Conservation (phyloP, 73 alveolate genomes). For the Tetrahymena borealis region DNA sequence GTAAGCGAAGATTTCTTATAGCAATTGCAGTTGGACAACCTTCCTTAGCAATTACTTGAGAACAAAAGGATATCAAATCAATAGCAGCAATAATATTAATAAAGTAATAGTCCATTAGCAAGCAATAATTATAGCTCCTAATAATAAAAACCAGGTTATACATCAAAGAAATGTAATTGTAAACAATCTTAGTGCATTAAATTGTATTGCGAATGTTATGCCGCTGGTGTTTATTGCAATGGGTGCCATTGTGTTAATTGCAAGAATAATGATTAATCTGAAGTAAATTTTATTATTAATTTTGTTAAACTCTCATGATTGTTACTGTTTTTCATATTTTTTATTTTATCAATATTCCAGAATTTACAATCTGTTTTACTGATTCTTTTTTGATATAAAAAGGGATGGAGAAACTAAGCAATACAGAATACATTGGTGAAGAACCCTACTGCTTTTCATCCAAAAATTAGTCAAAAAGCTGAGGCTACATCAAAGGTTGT, state of each 20-base stretch:
- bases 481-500: conserved; percentile 23
- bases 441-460: conserved; percentile 27
- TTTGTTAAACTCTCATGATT: not conserved
- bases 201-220: conserved; percentile 93
- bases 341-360: not conserved
- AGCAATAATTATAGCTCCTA: not conserved
- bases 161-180: conserved; percentile 67
- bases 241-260: conserved; percentile 63
- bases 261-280: conserved; percentile 32
- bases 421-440: conserved; percentile 8
- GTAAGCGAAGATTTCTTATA: not conserved
- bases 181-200: conserved; percentile 82
- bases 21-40: not conserved
- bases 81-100: not conserved
- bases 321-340: not conserved
- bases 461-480: conserved; percentile 48
- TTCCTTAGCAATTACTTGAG: not conserved
- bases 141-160: not conserved
- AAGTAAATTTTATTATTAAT: not conserved
- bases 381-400: not conserved
- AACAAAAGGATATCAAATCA: not conserved
- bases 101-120: not conserved
- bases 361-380: not conserved
- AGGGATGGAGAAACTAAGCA: conserved; percentile 21
- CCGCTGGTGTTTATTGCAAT: conserved; percentile 73